Conservation (phyloP, 768 basidiomycete species). For the Multifurca ochricompacta region DNA sequence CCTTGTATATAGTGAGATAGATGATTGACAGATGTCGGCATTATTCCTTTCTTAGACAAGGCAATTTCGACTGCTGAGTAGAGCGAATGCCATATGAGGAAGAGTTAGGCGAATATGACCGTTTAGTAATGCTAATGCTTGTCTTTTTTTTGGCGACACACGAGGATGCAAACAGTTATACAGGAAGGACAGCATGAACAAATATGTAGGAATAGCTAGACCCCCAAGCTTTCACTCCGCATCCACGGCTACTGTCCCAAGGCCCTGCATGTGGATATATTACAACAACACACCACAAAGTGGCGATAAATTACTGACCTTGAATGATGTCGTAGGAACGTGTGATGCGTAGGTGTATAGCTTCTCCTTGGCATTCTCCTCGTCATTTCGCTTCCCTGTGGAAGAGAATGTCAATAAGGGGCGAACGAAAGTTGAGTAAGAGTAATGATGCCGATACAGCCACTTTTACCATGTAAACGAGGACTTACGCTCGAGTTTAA, state of each 20-base stretch:
- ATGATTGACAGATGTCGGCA: no score
- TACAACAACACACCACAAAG: slow-evolving; percentile 14
- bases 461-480: not conserved
- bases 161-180: not conserved
- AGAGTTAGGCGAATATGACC: no score
- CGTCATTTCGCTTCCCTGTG: slow-evolving; percentile 94
- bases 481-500: slow-evolving; percentile 85
- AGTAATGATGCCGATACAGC: not conserved
- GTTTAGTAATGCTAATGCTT: not conserved
- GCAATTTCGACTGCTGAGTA: no score
- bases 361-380: slow-evolving; percentile 98
- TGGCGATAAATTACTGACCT: slow-evolving; percentile 44
- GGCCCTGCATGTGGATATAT: slow-evolving; percentile 45
- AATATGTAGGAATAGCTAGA: not conserved
- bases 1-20: slow-evolving; percentile 2
- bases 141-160: not conserved
- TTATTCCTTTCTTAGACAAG: no score
- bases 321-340: slow-evolving; percentile 73
- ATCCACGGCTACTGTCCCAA: slow-evolving; percentile 77
- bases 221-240: slow-evolving; percentile 48
- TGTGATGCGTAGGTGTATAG: slow-evolving; percentile 86
- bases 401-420: not conserved
- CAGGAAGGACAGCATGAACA: not conserved
- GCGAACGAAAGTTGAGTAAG: not conserved
- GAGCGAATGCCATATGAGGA: no score